Evolutionary conservation across 805 yeast species (phyloP).

Genomic region (Candida berthetii): DNA sequence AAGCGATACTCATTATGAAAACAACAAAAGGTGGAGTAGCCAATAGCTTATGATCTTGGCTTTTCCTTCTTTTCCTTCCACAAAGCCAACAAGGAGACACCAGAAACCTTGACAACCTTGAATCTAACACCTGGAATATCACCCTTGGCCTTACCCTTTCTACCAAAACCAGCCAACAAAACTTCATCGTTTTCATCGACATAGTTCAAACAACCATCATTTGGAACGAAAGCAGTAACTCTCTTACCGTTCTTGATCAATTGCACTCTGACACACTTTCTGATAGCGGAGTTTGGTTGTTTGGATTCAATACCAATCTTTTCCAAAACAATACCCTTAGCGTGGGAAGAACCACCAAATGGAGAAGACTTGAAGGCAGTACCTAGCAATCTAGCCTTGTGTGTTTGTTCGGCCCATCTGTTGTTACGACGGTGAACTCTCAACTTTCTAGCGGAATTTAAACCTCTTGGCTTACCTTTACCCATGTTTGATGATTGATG

Average conservation of each 20-base stretch:
- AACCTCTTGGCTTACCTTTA: slow-evolving; percentile 99
- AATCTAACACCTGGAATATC: slow-evolving; percentile 99
- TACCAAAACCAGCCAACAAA: slow-evolving; percentile 99
- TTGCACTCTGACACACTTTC: slow-evolving; percentile 99
- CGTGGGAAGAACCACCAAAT: slow-evolving; percentile 99
- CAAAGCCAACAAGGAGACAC: slow-evolving; percentile 98
- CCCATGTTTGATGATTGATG: slow-evolving; percentile 64
- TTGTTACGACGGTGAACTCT: slow-evolving; percentile 99
- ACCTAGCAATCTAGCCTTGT: slow-evolving; percentile 98
- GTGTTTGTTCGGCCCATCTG: slow-evolving; percentile 99
- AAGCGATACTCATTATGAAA: no score
- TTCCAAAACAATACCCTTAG: slow-evolving; percentile 99
- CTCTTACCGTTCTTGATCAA: slow-evolving; percentile 99
- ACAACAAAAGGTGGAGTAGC: no score
- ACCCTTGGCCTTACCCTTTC: slow-evolving; percentile 99
- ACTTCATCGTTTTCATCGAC: slow-evolving; percentile 99
- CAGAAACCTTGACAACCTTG: slow-evolving; percentile 99
- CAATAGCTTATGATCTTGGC: slow-evolving; percentile 85
- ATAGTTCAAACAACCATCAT: slow-evolving; percentile 99
- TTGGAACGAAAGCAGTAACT: slow-evolving; percentile 99
- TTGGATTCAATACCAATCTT: slow-evolving; percentile 99
- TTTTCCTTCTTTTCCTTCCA: slow-evolving; percentile 99
- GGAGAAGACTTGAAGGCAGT: slow-evolving; percentile 99
- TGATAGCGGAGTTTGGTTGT: slow-evolving; percentile 99
- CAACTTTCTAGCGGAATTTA: slow-evolving; percentile 99